phyloP scores from a whole-genome alignment of 1,284 basidiomycete genomes.

The Trichosporon ovoides region DNA sequence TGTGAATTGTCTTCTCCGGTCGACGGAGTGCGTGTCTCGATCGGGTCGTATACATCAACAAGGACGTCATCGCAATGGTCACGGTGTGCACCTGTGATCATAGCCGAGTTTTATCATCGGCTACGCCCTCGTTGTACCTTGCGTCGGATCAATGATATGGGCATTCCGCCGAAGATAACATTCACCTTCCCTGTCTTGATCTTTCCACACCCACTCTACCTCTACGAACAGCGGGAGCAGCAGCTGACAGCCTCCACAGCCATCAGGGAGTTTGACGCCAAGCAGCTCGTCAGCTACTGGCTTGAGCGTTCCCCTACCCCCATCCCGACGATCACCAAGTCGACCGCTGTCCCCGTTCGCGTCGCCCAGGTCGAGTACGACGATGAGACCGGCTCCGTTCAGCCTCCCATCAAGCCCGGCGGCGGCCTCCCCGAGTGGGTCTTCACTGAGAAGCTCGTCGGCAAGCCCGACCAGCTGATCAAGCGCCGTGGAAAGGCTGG shows the following conservation, averaged over 20 bases:
- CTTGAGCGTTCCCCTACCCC: constrained; percentile 72
- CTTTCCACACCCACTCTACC: not conserved
- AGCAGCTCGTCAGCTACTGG: constrained; percentile 90
- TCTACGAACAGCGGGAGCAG: not conserved
- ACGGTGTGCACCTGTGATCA: no score
- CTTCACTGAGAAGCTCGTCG: constrained; percentile 77
- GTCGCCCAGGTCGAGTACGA: constrained; percentile 61
- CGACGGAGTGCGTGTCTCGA: not conserved
- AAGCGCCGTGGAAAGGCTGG: constrained; percentile 99
- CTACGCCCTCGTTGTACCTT: not conserved
- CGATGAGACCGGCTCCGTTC: constrained; percentile 70
- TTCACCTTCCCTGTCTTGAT: not conserved
- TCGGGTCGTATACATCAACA: not conserved
- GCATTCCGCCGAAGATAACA: constrained; percentile 6
- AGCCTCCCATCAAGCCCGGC: constrained; percentile 58
- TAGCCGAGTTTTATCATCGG: not conserved
- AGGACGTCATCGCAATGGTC: no score
- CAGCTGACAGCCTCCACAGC: constrained; percentile 54
- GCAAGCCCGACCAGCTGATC: constrained; percentile 96
- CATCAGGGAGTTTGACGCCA: constrained; percentile 91
- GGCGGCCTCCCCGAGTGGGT: constrained; percentile 76
- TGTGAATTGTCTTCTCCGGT: not conserved
- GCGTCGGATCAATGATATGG: constrained; percentile 14
- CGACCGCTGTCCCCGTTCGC: constrained; percentile 45
- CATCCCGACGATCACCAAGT: constrained; percentile 46